These are phyloP conservation scores for Beauveria medogensis DNA, from an alignment of 2,329 filamentous ascomycete species.

Conservation along the genomic window DNA sequence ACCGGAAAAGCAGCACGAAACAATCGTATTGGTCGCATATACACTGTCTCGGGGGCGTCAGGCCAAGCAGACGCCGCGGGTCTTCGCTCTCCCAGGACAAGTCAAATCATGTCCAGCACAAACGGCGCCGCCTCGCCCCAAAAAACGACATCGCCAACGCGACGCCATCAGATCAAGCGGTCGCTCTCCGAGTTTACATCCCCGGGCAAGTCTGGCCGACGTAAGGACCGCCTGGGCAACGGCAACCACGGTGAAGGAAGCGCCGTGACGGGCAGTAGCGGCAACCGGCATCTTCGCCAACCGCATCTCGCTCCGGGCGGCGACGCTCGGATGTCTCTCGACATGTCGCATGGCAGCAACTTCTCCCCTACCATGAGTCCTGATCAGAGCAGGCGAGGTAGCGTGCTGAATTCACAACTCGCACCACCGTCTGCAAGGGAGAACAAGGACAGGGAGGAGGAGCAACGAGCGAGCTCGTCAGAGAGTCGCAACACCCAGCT, in stretches of 20 bases:
- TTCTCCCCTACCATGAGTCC: constrained; percentile 36
- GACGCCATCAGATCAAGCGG: constrained; percentile 44
- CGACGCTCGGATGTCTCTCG: constrained; percentile 32
- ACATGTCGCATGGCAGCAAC: constrained; percentile 37
- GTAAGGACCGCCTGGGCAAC: constrained; percentile 23
- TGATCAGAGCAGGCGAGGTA: constrained; percentile 35
- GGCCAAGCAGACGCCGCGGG: background rate
- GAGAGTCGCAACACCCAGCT: constrained; percentile 31
- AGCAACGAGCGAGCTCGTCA: constrained; percentile 14
- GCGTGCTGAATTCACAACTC: constrained; percentile 25
- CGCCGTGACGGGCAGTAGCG: background rate
- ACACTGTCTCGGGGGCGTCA: background rate
- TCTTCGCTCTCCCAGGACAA: background rate
- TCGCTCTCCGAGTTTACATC: constrained; percentile 48
- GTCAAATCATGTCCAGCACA: background rate
- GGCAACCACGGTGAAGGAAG: constrained; percentile 23
- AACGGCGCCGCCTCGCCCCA: constrained; percentile 10
- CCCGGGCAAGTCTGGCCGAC: constrained; percentile 33
- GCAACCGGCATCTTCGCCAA: constrained; percentile 25
- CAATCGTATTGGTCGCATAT: background rate
- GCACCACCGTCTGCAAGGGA: background rate
- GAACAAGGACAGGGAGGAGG: constrained; percentile 19
- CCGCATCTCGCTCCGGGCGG: background rate
- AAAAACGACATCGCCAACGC: constrained; percentile 17
- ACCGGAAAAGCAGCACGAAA: background rate